A percentile compares a stretch with the other conserved stretches of the same genome.
phyloP scores from a whole-genome alignment of 2,329 filamentous ascomycete genomes.

The Malbranchea zuffiana region DNA sequence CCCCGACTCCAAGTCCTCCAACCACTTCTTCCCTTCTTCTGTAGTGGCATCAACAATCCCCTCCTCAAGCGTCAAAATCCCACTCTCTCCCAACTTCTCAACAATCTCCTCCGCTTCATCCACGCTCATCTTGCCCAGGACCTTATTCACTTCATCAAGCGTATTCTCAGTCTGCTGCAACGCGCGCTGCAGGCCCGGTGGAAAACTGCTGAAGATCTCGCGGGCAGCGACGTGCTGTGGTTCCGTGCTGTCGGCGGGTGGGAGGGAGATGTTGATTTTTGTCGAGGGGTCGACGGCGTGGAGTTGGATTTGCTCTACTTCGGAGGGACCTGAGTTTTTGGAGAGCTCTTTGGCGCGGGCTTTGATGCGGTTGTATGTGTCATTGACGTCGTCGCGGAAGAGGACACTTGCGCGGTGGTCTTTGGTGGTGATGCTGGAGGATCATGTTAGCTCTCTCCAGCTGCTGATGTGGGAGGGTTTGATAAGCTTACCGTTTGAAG shows the following conservation, averaged over 20 bases:
- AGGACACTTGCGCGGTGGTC: constrained; percentile 83
- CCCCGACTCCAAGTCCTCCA: constrained; percentile 59
- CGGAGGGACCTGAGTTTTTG: constrained; percentile 47
- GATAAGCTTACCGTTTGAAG: constrained; percentile 61
- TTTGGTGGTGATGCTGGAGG: constrained; percentile 59
- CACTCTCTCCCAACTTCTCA: constrained; percentile 67
- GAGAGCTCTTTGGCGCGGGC: constrained; percentile 63
- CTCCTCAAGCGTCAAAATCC: constrained; percentile 82
- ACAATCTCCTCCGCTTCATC: constrained; percentile 80
- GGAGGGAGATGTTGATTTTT: constrained; percentile 78
- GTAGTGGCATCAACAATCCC: constrained; percentile 94
- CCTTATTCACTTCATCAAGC: constrained; percentile 77
- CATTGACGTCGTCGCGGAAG: constrained; percentile 85
- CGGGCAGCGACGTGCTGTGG: constrained; percentile 51
- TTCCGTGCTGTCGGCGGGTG: constrained; percentile 56
- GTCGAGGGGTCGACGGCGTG: constrained; percentile 92
- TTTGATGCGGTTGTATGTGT: constrained; percentile 74
- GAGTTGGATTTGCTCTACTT: constrained; percentile 91
- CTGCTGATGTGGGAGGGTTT: too few species aligned
- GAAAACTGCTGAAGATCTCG: constrained; percentile 72
- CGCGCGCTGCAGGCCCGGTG: constrained; percentile 67
- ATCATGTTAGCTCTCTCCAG: constrained; percentile 1
- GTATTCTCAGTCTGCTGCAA: constrained; percentile 83
- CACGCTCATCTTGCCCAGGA: constrained; percentile 77
- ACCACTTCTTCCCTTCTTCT: constrained; percentile 65